Base-by-base conservation (phyloP, 2,329 filamentous ascomycete genomes). In the Pseudocercospora fijiensis region DNA sequence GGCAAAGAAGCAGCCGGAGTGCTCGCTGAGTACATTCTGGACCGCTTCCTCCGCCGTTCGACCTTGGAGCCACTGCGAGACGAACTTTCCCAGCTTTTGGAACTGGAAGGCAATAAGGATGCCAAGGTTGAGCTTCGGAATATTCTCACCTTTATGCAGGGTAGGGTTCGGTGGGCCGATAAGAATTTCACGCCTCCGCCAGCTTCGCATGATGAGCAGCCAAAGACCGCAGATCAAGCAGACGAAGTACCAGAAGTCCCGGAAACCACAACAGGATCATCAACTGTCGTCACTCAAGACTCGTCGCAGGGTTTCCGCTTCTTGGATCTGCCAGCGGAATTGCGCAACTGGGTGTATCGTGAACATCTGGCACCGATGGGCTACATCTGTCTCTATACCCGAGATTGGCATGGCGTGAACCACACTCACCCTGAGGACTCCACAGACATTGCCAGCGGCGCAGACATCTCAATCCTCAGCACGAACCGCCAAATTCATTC, bases 401-500 rank as follows among this genome's bases (percentile, higher is more conserved):
- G 37, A n/a, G 55, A 55, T 11, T 65, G 20, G 20, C 47, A 43
- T 53, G 37, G 41, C 28, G 20, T 22, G 16, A 16, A 43, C 22
- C 28, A 24, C 24, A 13, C 20, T 7, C 16, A 61, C 18, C 16
- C 62, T 6, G 20, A 20, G 37, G 8, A 16, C n/a, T 10, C 10
- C 18, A 51, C 41, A n/a, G 49, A 62, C 33, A 28, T 49, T 16
- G 37, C 37, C 10, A 41, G 20, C 20, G 30, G 49, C 9, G 55
- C 41, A 43, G 43, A 62, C 22, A 37, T 59, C 43, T 47, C 20
- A 9, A 60, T 41, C 41, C 65, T 56, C 30, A 27, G n/a, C 20
- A 37, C 53, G 4, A 56, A 49, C 18, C 70, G 73, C 51, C 68
- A 74, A 16, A 74, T 79, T 59, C 70, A 76, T 64, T 61, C 67